A percentile compares a stretch with the other conserved stretches of the same genome.
Conservation (phyloP, 1,284 basidiomycete genomes). For the Trametes sp. region DNA sequence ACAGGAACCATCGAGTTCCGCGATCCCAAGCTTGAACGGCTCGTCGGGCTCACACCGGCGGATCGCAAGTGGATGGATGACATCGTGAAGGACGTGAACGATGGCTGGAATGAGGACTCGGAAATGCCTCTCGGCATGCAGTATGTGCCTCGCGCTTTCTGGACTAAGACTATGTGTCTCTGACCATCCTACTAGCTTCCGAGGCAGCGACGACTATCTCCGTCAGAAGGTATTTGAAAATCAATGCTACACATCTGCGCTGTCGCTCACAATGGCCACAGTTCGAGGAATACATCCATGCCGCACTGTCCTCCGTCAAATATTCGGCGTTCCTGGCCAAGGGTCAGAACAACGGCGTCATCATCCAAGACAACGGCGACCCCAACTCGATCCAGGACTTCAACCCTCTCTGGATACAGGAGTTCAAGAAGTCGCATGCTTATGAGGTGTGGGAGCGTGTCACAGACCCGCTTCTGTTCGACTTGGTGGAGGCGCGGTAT, state of each 20-base stretch:
- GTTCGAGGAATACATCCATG: conserved; percentile 88
- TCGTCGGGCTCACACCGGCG: conserved; percentile 85
- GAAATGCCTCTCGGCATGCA: conserved; percentile 65
- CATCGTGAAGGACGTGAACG: conserved; percentile 49
- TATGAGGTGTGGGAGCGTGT: conserved; percentile 88
- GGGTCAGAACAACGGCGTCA: conserved; percentile 65
- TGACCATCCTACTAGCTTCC: conserved; percentile 62
- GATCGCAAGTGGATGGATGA: conserved; percentile 97
- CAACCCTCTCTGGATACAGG: conserved; percentile 83
- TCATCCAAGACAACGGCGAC: conserved; percentile 69
- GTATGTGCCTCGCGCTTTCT: conserved; percentile 49
- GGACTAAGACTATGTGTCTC: not conserved
- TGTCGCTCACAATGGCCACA: conserved; percentile 37
- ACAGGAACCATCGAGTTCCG: conserved; percentile 85
- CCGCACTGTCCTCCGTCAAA: conserved; percentile 84
- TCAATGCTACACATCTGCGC: not conserved
- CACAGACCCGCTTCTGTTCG: conserved; percentile 90
- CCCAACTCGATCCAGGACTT: conserved; percentile 72
- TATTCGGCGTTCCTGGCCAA: conserved; percentile 84
- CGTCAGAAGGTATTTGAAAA: conserved; percentile 71
- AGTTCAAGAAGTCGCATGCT: conserved; percentile 85
- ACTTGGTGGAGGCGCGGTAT: conserved; percentile 89
- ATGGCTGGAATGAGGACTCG: conserved; percentile 72
- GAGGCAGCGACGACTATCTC: conserved; percentile 93
- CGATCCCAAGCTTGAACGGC: conserved; percentile 81